phyloP scores from a whole-genome alignment of 257 asterid genomes.

The Primulina huaijiensis region DNA sequence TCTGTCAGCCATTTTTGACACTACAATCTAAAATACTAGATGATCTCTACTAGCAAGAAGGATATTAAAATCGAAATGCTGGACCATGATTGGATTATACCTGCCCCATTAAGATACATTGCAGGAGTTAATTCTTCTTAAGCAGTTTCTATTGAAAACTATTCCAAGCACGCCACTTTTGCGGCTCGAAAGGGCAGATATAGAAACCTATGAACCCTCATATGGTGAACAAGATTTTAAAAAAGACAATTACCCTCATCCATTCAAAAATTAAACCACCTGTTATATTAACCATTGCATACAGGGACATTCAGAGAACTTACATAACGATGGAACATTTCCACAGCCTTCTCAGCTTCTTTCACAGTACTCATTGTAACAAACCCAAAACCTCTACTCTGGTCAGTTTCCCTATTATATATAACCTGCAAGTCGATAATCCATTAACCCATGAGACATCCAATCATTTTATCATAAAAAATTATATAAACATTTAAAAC shows the following conservation, averaged over 20 bases:
- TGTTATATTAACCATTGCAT: not conserved
- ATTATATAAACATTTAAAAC: not conserved
- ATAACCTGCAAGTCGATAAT: constrained; percentile 51
- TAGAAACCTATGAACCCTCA: not conserved
- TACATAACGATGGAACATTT: constrained; percentile 69
- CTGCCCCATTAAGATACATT: too few species aligned
- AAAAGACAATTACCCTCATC: not conserved
- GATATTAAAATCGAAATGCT: not conserved
- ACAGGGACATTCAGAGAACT: constrained; percentile 33
- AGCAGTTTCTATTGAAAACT: not conserved
- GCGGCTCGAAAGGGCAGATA: not conserved
- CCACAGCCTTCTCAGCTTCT: constrained; percentile 91
- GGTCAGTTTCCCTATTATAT: constrained; percentile 65
- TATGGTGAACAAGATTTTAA: not conserved
- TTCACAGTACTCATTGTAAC: constrained; percentile 85
- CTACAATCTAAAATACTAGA: not conserved
- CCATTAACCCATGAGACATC: not conserved
- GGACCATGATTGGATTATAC: too few species aligned
- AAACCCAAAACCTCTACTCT: constrained; percentile 93
- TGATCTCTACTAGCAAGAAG: not conserved
- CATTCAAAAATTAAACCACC: not conserved
- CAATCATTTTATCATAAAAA: not conserved
- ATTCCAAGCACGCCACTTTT: not conserved
- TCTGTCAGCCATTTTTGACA: not conserved
- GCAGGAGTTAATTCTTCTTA: not conserved